phyloP scores from a whole-genome alignment of 441 rosid species.

The Gossypium gossypioides region DNA sequence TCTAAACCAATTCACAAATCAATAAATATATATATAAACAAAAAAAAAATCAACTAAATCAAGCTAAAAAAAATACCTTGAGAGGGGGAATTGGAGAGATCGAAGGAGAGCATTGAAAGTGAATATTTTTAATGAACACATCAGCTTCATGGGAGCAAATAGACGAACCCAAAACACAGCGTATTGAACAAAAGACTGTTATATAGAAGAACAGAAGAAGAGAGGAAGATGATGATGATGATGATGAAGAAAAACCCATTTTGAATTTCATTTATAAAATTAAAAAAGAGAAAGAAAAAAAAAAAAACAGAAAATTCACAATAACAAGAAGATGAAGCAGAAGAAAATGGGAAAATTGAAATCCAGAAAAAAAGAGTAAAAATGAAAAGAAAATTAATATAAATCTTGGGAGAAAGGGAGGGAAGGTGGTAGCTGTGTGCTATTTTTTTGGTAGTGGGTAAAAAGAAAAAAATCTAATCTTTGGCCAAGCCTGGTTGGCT shows the following conservation, averaged over 20 bases:
- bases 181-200: slow-evolving; percentile 21
- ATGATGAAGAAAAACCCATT: slow-evolving; percentile 26
- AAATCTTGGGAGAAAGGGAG: background rate
- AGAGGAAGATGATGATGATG: background rate
- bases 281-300: background rate
- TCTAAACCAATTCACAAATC: background rate
- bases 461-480: background rate
- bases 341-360: background rate
- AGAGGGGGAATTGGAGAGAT: slow-evolving; percentile 48
- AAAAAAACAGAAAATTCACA: background rate
- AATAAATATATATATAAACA: background rate
- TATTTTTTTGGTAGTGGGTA: background rate
- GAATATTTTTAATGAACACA: slow-evolving; percentile 34
- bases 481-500: background rate
- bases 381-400: background rate
- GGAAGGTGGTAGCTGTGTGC: background rate
- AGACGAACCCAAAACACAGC: slow-evolving; percentile 26
- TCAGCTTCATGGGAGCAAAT: slow-evolving; percentile 33
- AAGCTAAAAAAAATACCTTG: slow-evolving; percentile 32
- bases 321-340: background rate
- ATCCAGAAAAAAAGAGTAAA: background rate
- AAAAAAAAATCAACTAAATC: background rate
- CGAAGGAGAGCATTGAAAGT: slow-evolving; percentile 47
- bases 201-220: slow-evolving; percentile 25
- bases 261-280: background rate